Percentiles rank a stretch among this genome's conserved stretches.
phyloP scores from a whole-genome alignment of 1,139 yeast genomes.

The Yamadazyma aaseri region DNA sequence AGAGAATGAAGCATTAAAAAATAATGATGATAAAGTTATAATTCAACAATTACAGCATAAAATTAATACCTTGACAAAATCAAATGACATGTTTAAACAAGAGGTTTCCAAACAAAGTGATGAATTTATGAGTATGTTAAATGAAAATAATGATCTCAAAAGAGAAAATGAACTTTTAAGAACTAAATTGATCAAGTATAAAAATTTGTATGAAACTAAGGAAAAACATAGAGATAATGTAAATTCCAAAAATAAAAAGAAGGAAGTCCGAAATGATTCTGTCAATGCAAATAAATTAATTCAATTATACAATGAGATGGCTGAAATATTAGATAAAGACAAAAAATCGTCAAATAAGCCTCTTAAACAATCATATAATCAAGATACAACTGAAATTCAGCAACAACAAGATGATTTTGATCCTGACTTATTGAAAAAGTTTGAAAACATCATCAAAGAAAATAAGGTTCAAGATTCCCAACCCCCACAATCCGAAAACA shows the following conservation, averaged over 20 bases:
- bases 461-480: conserved; percentile 1
- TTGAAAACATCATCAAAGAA: conserved; percentile 7
- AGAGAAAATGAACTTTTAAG: conserved; percentile 32
- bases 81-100: conserved; percentile 20
- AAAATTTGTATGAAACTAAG: conserved; percentile 24
- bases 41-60: conserved; percentile 16
- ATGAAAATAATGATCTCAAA: conserved; percentile 19
- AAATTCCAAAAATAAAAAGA: background rate
- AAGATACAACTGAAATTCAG: background rate
- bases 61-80: conserved; percentile 21
- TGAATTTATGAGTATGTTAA: conserved; percentile 18
- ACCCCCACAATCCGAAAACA: background rate
- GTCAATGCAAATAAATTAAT: conserved; percentile 9
- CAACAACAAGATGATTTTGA: too few species aligned
- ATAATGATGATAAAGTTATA: conserved; percentile 5
- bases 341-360: conserved; percentile 6
- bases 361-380: conserved; percentile 1
- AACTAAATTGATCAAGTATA: conserved; percentile 35
- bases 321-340: conserved; percentile 15
- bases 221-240: conserved; percentile 2
- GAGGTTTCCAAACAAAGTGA: conserved; percentile 17
- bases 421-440: conserved; percentile 7
- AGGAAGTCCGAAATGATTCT: background rate
- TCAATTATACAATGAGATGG: conserved; percentile 18
- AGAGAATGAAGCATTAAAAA: conserved; percentile 9